These are phyloP conservation scores for Cephaloascus fragrans DNA, from an alignment of 805 yeast species.

Conservation along the genomic window DNA sequence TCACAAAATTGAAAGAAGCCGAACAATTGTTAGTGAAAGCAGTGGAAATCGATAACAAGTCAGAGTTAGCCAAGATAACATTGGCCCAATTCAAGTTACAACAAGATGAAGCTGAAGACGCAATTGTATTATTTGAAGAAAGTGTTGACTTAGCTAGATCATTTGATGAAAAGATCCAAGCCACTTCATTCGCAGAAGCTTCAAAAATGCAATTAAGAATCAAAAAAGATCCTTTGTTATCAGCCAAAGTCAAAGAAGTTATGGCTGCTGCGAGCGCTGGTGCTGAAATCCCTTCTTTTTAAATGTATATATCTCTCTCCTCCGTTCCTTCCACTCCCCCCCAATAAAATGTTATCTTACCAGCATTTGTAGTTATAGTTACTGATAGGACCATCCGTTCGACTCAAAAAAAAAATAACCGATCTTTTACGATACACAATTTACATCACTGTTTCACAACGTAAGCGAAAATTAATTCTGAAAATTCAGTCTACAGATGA, in stretches of 20 bases:
- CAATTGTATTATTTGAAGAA: slow-evolving; percentile 72
- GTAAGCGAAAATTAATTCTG: too few relatives aligned
- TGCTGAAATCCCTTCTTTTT: too few relatives aligned
- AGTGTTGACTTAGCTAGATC: slow-evolving; percentile 78
- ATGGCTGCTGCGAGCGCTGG: slow-evolving; percentile 32
- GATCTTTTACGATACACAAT: too few relatives aligned
- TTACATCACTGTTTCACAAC: too few relatives aligned
- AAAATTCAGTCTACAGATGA: too few relatives aligned
- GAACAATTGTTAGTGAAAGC: slow-evolving; percentile 64
- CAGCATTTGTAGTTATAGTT: too few relatives aligned
- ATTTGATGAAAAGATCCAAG: slow-evolving; percentile 79
- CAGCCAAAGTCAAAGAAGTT: slow-evolving; percentile 53
- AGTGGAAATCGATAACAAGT: slow-evolving; percentile 72
- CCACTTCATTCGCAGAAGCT: slow-evolving; percentile 87
- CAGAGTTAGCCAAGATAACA: slow-evolving; percentile 84
- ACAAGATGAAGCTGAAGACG: slow-evolving; percentile 72
- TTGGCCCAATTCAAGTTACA: slow-evolving; percentile 87
- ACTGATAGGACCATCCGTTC: too few relatives aligned
- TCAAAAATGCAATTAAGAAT: slow-evolving; percentile 81
- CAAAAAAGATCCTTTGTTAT: slow-evolving; percentile 56
- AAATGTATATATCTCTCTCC: too few relatives aligned
- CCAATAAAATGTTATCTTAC: too few relatives aligned
- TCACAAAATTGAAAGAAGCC: slow-evolving; percentile 42
- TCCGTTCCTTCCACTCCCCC: too few relatives aligned
- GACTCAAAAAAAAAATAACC: too few relatives aligned